Evolutionary conservation across 2,329 filamentous ascomycete species (phyloP).

Genomic region (Colletotrichum sp.): DNA sequence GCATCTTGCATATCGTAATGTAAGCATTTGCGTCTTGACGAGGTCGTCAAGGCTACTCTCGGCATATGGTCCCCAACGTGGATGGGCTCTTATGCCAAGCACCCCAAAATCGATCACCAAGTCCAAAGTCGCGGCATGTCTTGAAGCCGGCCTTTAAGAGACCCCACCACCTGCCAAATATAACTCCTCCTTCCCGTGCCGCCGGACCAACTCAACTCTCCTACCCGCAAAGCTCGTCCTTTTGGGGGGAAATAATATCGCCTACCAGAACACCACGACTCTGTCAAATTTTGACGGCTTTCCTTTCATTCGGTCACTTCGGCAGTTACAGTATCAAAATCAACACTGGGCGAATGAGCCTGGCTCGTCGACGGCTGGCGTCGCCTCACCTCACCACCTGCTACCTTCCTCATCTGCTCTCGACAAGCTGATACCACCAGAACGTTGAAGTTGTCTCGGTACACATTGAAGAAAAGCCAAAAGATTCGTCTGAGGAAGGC

Average conservation of each 20-base stretch:
- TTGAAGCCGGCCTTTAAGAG: not conserved
- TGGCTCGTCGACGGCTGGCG: not conserved
- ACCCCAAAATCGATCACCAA: accelerated
- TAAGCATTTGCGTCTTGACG: no score
- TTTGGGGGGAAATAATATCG: not conserved
- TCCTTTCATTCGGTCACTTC: not conserved
- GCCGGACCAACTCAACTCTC: not conserved
- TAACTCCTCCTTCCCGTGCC: not conserved
- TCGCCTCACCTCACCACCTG: not conserved
- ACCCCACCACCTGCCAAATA: not conserved
- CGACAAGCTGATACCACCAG: not conserved
- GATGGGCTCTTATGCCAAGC: not conserved
- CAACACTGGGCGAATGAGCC: not conserved
- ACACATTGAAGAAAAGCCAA: not conserved
- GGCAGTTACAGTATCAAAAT: not conserved
- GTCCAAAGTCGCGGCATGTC: accelerated
- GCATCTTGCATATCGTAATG: no score
- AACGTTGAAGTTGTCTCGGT: not conserved
- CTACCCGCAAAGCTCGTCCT: not conserved
- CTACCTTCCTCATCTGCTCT: not conserved
- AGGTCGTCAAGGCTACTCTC: no score
- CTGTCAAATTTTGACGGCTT: not conserved
- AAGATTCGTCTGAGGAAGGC: not conserved
- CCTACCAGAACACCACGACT: not conserved
- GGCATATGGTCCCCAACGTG: not conserved